phyloP scores from a whole-genome alignment of 257 asterid genomes.

The Forsythia viridissima region DNA sequence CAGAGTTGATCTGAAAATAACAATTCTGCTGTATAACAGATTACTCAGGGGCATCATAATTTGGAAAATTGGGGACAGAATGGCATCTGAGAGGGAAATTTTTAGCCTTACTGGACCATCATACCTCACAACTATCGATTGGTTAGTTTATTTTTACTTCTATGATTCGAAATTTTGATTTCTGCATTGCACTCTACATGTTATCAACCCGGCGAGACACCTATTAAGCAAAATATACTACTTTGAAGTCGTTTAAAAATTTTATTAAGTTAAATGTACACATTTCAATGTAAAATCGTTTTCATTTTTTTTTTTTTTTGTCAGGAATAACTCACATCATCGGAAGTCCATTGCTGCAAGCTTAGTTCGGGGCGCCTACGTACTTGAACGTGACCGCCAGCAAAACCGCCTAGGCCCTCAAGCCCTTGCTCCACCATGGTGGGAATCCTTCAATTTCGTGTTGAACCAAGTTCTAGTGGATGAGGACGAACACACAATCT shows the following conservation, averaged over 20 bases:
- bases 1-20: too few species aligned
- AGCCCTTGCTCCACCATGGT: constrained; percentile 77
- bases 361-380: constrained; percentile 65
- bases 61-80: constrained; percentile 7
- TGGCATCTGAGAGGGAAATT: constrained; percentile 56
- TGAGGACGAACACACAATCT: constrained; percentile 51
- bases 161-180: background rate
- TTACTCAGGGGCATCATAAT: background rate
- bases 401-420: constrained; percentile 47
- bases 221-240: too few species aligned
- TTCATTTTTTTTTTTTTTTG: background rate
- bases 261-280: too few species aligned
- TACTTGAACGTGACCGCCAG: constrained; percentile 59
- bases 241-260: too few species aligned
- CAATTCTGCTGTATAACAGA: too few species aligned
- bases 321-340: constrained; percentile 60
- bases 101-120: constrained; percentile 62
- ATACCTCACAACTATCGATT: constrained; percentile 50
- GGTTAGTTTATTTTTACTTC: constrained; percentile 38
- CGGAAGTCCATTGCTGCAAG: constrained; percentile 65
- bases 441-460: constrained; percentile 62
- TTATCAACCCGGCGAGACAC: too few species aligned
- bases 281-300: too few species aligned
- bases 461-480: constrained; percentile 43
- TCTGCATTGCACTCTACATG: background rate